Conservation (phyloP, 2,329 filamentous ascomycete species). For the Aspergillus sp. region DNA sequence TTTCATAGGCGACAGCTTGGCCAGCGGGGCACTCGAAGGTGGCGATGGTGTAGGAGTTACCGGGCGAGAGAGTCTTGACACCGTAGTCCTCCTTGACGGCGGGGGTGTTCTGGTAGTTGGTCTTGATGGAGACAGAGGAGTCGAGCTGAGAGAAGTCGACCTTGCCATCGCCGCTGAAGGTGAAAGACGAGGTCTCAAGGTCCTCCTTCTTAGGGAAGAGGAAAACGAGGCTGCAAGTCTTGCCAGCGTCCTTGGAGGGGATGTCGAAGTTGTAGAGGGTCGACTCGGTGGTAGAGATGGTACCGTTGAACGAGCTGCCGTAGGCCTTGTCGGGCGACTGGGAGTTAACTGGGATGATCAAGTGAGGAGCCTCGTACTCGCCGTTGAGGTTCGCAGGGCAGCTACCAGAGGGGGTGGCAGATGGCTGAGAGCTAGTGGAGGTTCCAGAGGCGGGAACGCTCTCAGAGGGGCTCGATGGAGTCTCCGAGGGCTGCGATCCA, state of each 20-base stretch:
- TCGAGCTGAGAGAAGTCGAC: constrained; percentile 51
- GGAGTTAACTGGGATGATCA: constrained; percentile 59
- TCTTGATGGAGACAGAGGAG: constrained; percentile 41
- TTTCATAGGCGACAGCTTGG: constrained; percentile 47
- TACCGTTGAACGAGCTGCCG: constrained; percentile 54
- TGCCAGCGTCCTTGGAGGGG: constrained; percentile 47
- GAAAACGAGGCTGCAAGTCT: constrained; percentile 63
- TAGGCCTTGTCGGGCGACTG: constrained; percentile 47
- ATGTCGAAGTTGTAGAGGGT: constrained; percentile 69
- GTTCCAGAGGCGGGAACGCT: background rate
- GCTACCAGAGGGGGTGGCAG: constrained; percentile 11
- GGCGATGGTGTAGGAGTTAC: constrained; percentile 50
- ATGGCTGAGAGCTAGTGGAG: constrained; percentile 1
- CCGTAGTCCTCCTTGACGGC: constrained; percentile 41
- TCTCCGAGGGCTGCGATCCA: constrained; percentile 10
- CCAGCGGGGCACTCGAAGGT: constrained; percentile 54
- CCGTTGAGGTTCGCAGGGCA: constrained; percentile 46
- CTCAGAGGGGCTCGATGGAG: background rate
- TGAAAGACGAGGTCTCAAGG: constrained; percentile 57
- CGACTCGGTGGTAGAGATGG: constrained; percentile 48
- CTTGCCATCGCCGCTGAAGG: constrained; percentile 50
- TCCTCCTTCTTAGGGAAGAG: constrained; percentile 55
- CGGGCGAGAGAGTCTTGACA: constrained; percentile 44
- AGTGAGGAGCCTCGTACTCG: constrained; percentile 54
- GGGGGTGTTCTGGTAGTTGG: constrained; percentile 53